Evolutionary conservation across 2,329 filamentous ascomycete genomes (phyloP).

Genomic region (Onygenales sp.): DNA sequence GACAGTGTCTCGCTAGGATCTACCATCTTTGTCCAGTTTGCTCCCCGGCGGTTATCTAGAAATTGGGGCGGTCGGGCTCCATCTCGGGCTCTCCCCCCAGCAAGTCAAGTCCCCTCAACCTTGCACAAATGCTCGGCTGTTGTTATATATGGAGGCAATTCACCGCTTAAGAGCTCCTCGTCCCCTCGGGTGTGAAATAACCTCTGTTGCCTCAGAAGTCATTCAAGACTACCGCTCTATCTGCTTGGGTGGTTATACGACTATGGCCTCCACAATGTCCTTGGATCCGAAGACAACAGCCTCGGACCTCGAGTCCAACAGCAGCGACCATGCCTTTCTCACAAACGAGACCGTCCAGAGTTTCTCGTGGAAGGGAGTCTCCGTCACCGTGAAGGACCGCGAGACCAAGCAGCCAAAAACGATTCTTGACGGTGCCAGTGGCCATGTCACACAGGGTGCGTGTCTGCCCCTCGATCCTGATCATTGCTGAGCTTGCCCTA

Average conservation of each 20-base stretch:
- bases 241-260: neutral
- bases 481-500: neutral
- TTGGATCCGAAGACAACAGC: neutral
- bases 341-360: conserved; percentile 53
- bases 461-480: conserved; percentile 1
- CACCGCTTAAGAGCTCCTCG: too few relatives aligned
- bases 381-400: conserved; percentile 63
- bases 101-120: too few relatives aligned
- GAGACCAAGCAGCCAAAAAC: conserved; percentile 53
- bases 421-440: conserved; percentile 55
- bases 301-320: conserved; percentile 22
- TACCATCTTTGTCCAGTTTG: neutral
- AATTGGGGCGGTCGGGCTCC: neutral
- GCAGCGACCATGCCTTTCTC: conserved; percentile 19
- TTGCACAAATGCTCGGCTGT: too few relatives aligned
- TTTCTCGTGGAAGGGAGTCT: conserved; percentile 58
- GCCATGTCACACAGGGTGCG: conserved; percentile 53
- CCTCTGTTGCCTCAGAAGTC: too few relatives aligned
- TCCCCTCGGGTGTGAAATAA: too few relatives aligned
- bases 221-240: too few relatives aligned
- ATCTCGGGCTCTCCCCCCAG: too few relatives aligned
- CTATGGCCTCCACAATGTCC: neutral
- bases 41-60: neutral
- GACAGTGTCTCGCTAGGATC: neutral
- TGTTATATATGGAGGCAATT: too few relatives aligned